Conservation (phyloP, 2,329 filamentous ascomycete species). For the Trichoderma sp. region DNA sequence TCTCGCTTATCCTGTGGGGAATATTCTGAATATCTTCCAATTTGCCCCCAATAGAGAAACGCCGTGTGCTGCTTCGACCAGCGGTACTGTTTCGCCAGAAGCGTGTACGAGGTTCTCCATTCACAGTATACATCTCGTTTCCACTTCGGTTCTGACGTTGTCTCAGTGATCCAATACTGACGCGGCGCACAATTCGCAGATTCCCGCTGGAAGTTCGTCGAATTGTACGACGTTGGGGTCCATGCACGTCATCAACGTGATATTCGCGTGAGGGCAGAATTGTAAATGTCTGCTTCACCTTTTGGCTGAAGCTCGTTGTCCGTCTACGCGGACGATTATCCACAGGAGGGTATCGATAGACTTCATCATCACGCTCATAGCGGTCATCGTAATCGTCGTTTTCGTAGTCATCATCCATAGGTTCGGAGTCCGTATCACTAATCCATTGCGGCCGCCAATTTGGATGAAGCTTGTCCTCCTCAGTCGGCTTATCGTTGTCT, state of each 20-base stretch:
- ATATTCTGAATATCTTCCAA: conserved; percentile 59
- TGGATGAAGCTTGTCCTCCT: conserved; percentile 61
- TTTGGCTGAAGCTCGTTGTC: conserved; percentile 55
- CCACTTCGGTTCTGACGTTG: conserved; percentile 33
- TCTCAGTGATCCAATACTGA: conserved; percentile 51
- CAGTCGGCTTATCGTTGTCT: conserved; percentile 51
- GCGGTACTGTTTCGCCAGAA: conserved; percentile 43
- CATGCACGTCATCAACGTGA: conserved; percentile 40
- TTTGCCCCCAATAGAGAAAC: conserved; percentile 51
- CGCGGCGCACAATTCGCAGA: conserved; percentile 60
- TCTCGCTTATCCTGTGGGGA: conserved; percentile 60
- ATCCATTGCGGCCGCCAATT: conserved; percentile 62
- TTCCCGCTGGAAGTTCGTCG: conserved; percentile 63
- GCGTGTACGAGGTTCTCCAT: conserved; percentile 33
- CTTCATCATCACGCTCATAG: conserved; percentile 38
- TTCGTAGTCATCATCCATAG: conserved; percentile 44
- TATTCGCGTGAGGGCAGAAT: conserved; percentile 57
- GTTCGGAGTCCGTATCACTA: conserved; percentile 39
- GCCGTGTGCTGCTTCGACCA: conserved; percentile 35
- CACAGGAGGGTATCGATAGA: conserved; percentile 53
- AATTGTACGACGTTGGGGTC: conserved; percentile 60
- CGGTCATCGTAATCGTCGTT: conserved; percentile 42
- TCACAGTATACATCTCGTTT: conserved; percentile 44
- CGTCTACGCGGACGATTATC: conserved; percentile 53
- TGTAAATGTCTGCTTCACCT: conserved; percentile 63